Evolutionary conservation across 1,284 basidiomycete species (phyloP), one percentile per base, ranked within the genome.

Genomic region (Irpex sp.): DNA sequence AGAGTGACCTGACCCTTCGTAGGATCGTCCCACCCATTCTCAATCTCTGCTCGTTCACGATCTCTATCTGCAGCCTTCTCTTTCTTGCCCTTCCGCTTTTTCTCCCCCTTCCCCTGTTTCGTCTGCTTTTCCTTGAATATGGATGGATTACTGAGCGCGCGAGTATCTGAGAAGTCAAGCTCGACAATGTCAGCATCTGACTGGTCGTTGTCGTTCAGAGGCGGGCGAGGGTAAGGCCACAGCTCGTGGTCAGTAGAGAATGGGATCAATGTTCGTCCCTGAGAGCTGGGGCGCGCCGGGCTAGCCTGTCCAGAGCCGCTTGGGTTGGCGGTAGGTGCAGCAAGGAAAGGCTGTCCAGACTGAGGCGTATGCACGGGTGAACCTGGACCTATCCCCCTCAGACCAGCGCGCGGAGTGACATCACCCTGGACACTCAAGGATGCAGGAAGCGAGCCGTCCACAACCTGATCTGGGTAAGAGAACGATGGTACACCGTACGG

Each of bases 131-230:
- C 71, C 57, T 77, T 75, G 66, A 87, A 86, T 4, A 79, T 78
- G 50, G 79, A 79, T 1, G 83, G 82, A 67, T 90, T 85, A 68
- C 87, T 89, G 66, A 90, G 70, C 9, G 85, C 84, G 60, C 86
- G 85, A 51, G 81, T 90, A 60, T 90, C 89, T 4, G 80, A 79
- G 68, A 89, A 90, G 70, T 88, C 86, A 55, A 90, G 81, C 71
- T 90, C 89, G 5, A 90, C 80, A 21, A 90, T 82, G 59, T 75
- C 75, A 13, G 67, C 69, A 50, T 78, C 76, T 0, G 72, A 70
- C 63, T 75, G 60, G 9, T 76, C 67, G 54, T 68, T 72, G 57
- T 68, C 73, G 63, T 71, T 73, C 9, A 72, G 63, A 15, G 79
- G 79, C 1, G 79, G 76, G 13, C 81, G 81, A 0, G 84, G 81